Base-by-base conservation (phyloP, 345 rosid genomes). In the Dipteronia sinensis region DNA sequence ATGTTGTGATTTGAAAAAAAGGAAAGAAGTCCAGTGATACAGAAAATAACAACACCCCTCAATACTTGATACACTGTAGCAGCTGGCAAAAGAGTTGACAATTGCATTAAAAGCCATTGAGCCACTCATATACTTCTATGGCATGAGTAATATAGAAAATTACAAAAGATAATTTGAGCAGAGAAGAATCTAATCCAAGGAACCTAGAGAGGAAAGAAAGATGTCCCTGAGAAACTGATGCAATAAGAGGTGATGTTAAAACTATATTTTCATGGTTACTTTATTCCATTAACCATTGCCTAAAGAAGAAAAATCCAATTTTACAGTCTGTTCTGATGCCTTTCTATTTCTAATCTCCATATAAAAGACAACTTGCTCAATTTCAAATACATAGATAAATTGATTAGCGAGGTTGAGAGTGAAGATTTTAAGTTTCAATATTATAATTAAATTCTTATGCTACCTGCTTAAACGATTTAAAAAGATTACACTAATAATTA, bases 71-170 rank as follows among this genome's bases (percentile, higher is more conserved):
- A 8, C 23, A 72, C 51, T 10, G 27, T 7, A 58, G 31, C 7
- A 7, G 38, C 38, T n/a, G 40, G 65, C 20, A 71, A 71, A 42
- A 49, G 23, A 71, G 46, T 29, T 4, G 47, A 11, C 46, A 70
- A 71, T 68, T 55, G 74, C 74, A 71, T 23, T 19, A 71, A 71
- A 69, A 69, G 59, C 12, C 72, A 69, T 47, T 47, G 40, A 7
- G 38, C 38, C 19, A 13, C 22, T 46, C 63, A 51, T 15, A 25
- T 53, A 29, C 22, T 12, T 23, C 22, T 4, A 46, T 17, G 3
- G 22, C 38, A 47, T 9, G 11, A 49, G 15, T 1, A n/a, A 70
- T 49, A 25, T 49, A 70, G 8, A 47, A 11, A 47, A 70, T 70
- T 61, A 27, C 40, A 16, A 4, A 27, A 70, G 25, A 49, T 9